Evolutionary conservation across 2,329 filamentous ascomycete genomes (phyloP).

Genomic region (Bipolaris gigantea): DNA sequence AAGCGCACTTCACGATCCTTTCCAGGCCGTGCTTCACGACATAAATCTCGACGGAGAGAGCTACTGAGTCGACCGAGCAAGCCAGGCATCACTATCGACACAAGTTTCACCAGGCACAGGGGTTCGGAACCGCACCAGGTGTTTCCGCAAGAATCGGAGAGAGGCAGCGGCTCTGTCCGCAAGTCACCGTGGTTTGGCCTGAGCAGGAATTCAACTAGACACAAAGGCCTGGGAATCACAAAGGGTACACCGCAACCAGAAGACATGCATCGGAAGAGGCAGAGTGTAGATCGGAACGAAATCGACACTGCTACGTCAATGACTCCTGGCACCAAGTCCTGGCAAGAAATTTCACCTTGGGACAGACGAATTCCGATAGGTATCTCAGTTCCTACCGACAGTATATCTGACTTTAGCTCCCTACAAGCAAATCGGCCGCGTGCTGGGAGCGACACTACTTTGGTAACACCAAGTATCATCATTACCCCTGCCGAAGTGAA

Average conservation of each 20-base stretch:
- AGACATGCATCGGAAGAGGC: conserved; percentile 15
- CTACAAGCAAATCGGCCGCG: conserved; percentile 36
- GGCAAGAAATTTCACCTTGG: conserved; percentile 63
- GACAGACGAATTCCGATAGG: conserved; percentile 75
- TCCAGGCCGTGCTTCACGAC: conserved; percentile 42
- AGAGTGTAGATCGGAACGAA: conserved; percentile 25
- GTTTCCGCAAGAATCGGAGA: conserved; percentile 41
- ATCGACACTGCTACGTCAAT: conserved; percentile 36
- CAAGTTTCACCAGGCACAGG: conserved; percentile 61
- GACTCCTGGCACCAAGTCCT: conserved; percentile 35
- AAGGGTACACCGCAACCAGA: conserved; percentile 40
- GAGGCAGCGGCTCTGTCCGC: conserved; percentile 23
- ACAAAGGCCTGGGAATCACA: conserved; percentile 41
- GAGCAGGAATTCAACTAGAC: conserved; percentile 30
- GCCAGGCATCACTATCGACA: conserved; percentile 69
- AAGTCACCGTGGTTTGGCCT: conserved; percentile 39
- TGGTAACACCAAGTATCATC: conserved; percentile 55
- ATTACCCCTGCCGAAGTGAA: conserved; percentile 56
- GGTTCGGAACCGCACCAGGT: conserved; percentile 52
- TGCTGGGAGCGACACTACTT: conserved; percentile 44
- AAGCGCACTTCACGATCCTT: conserved; percentile 41
- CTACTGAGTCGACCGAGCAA: conserved; percentile 60
- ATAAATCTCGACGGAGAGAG: conserved; percentile 63
- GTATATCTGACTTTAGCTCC: conserved; percentile 47
- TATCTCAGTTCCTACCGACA: conserved; percentile 63